Evolutionary conservation across 345 rosid species (phyloP).

Genomic region (Eucalyptus albens): DNA sequence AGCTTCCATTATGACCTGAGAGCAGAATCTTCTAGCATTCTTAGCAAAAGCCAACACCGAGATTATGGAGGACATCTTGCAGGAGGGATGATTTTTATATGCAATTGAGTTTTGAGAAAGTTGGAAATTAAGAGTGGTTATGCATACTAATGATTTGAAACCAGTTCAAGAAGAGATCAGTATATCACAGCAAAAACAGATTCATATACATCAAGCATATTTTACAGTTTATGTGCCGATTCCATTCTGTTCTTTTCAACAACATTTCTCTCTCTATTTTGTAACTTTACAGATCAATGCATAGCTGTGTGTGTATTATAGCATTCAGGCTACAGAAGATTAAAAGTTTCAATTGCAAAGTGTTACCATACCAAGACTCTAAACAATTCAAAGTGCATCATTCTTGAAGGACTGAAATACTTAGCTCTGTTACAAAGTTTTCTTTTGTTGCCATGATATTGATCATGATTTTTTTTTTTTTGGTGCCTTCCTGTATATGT

Average conservation of each 20-base stretch:
- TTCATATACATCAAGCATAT: background rate
- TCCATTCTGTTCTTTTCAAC: background rate
- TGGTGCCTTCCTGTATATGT: background rate
- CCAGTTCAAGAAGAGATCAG: background rate
- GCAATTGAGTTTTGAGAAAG: background rate
- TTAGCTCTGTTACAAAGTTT: background rate
- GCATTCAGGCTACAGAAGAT: background rate
- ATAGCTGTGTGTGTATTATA: background rate
- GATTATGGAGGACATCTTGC: background rate
- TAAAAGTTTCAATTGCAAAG: background rate
- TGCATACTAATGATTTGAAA: background rate
- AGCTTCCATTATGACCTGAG: background rate
- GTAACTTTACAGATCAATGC: background rate
- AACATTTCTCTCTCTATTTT: background rate
- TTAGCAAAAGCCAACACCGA: background rate
- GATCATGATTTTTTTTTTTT: background rate
- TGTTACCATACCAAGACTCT: background rate
- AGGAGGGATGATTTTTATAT: background rate
- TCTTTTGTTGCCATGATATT: background rate
- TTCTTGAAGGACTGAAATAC: background rate
- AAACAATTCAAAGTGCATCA: background rate
- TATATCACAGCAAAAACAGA: background rate
- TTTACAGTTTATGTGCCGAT: background rate
- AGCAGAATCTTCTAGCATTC: background rate
- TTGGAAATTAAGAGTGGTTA: background rate